These are phyloP conservation scores for Paraphaeosphaeria minitans DNA, from an alignment of 2,329 filamentous ascomycete species.

Conservation along the genomic window DNA sequence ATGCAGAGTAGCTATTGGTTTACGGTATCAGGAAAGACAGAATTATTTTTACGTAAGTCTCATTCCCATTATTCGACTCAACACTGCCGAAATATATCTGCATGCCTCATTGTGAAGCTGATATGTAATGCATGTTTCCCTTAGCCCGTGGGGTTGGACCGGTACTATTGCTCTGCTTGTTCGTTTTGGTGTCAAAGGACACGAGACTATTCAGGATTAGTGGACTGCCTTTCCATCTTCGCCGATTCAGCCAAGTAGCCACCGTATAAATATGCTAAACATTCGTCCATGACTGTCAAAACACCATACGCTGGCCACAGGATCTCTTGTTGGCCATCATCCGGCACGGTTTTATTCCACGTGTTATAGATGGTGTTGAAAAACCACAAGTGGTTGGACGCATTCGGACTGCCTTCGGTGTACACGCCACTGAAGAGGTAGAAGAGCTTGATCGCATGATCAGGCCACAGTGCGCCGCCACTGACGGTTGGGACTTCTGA, in stretches of 20 bases:
- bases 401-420: too few species aligned
- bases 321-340: not conserved
- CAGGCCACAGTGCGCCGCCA: not conserved
- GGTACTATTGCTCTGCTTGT: not conserved
- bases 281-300: not conserved
- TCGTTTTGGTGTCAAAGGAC: not conserved
- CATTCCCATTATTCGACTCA: not conserved
- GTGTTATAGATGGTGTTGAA: slow-evolving; percentile 1
- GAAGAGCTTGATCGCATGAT: not conserved
- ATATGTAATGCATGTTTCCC: not conserved
- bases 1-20: too few species aligned
- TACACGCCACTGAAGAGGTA: not conserved
- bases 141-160: not conserved
- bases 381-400: not conserved
- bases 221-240: not conserved
- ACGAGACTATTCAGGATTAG: not conserved
- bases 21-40: too few species aligned
- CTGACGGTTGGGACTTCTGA: not conserved
- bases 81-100: not conserved
- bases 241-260: not conserved
- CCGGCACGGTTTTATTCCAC: not conserved
- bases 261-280: not conserved
- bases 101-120: not conserved
- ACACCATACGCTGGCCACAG: not conserved
- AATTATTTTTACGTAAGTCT: not conserved